Evolutionary conservation across 2,329 filamentous ascomycete genomes (phyloP).

Genomic region (Atkinsonella texensis): DNA sequence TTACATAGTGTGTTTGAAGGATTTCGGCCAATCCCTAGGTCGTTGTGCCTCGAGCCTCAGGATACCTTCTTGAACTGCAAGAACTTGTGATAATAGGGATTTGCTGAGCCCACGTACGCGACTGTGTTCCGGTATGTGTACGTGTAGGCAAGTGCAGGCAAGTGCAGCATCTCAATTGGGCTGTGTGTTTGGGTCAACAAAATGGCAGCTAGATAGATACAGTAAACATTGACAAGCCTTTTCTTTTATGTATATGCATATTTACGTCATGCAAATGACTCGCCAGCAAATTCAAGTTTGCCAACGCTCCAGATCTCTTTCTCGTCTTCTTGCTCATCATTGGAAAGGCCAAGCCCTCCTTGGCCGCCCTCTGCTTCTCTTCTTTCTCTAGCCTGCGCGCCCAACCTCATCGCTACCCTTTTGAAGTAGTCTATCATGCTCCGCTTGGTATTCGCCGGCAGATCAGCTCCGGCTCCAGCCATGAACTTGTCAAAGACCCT

Average conservation of each 20-base stretch:
- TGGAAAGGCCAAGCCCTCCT: slow-evolving; percentile 72
- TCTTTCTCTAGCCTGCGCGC: slow-evolving; percentile 77
- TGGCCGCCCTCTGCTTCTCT: slow-evolving; percentile 83
- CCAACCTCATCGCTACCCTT: slow-evolving; percentile 72
- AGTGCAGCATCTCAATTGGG: too few relatives aligned
- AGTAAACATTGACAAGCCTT: background rate
- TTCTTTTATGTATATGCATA: background rate
- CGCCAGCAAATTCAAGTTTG: slow-evolving; percentile 65
- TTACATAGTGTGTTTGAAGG: too few relatives aligned
- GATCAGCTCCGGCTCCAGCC: slow-evolving; percentile 49
- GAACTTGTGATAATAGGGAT: too few relatives aligned
- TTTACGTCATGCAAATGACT: slow-evolving; percentile 33
- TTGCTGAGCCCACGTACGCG: too few relatives aligned
- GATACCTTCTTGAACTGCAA: too few relatives aligned
- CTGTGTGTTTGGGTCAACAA: too few relatives aligned
- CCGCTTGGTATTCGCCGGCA: slow-evolving; percentile 64
- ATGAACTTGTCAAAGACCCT: slow-evolving; percentile 89
- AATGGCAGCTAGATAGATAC: background rate
- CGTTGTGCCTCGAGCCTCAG: too few relatives aligned
- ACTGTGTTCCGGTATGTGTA: too few relatives aligned
- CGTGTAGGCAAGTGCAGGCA: too few relatives aligned
- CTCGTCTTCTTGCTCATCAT: slow-evolving; percentile 90
- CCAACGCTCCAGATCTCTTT: slow-evolving; percentile 93
- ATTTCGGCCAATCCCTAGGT: too few relatives aligned
- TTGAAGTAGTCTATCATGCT: slow-evolving; percentile 98